These are phyloP conservation scores for Aspergillus jensenii DNA, from an alignment of 2,329 filamentous ascomycete species.

Conservation along the genomic window DNA sequence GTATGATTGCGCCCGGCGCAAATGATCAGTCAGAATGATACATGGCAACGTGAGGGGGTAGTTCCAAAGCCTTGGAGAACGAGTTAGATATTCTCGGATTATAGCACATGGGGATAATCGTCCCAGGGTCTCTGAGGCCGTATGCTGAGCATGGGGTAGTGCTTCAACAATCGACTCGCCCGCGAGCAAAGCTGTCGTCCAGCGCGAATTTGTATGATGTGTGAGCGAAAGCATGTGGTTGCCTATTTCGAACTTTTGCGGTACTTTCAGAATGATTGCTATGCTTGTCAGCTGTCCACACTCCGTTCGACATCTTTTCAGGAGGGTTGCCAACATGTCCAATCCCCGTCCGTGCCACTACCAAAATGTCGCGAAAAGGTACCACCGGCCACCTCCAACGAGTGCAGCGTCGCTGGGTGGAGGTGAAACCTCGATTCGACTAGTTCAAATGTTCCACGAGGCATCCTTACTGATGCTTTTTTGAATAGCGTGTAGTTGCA, in stretches of 20 bases:
- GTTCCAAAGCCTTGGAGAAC: background rate
- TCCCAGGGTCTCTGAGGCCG: background rate
- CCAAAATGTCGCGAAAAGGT: background rate
- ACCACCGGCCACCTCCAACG: background rate
- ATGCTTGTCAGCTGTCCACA: background rate
- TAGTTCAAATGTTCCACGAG: background rate
- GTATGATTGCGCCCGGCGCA: background rate
- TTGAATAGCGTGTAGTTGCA: background rate
- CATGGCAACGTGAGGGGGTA: background rate
- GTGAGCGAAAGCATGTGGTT: conserved; percentile 8
- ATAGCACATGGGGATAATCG: background rate
- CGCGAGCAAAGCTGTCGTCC: conserved; percentile 1
- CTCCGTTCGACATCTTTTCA: too few relatives aligned
- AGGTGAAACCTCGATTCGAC: background rate
- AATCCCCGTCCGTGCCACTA: background rate
- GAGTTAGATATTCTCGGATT: background rate
- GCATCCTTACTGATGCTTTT: background rate
- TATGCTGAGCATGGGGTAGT: background rate
- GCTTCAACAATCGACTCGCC: background rate
- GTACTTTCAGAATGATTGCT: conserved; percentile 7
- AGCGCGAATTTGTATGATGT: background rate
- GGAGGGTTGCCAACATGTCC: too few relatives aligned
- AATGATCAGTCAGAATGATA: background rate
- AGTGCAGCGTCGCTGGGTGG: background rate
- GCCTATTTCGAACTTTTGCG: conserved; percentile 8